Conservation (phyloP, 202 grass and related monocot genomes). For the Saccharum hybrid region DNA sequence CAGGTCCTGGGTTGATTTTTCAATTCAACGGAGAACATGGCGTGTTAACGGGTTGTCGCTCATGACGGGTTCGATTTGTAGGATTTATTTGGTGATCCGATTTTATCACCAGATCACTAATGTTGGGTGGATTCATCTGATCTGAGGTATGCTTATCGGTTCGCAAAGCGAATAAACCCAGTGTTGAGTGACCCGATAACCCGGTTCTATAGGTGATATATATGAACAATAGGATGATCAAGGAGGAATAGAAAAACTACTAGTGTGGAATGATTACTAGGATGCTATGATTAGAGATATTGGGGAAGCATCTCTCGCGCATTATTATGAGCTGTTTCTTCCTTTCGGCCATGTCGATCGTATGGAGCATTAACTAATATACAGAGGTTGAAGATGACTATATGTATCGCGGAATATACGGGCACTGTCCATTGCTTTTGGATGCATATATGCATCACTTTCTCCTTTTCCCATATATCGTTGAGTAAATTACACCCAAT, state of each 20-base stretch:
- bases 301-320: constrained; percentile 40
- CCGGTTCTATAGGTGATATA: not conserved
- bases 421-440: constrained; percentile 39
- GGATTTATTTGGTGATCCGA: not conserved
- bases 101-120: not conserved
- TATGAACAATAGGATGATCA: constrained; percentile 23
- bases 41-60: constrained; percentile 33
- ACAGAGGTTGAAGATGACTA: not conserved
- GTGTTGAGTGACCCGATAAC: not conserved
- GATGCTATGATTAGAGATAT: constrained; percentile 33
- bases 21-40: constrained; percentile 40
- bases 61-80: not conserved
- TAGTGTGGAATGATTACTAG: constrained; percentile 40
- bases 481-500: constrained; percentile 5
- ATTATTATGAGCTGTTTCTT: constrained; percentile 40
- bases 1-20: constrained; percentile 25
- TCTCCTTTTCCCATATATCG: not conserved
- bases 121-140: not conserved
- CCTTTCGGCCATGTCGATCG: constrained; percentile 46
- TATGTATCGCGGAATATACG: constrained; percentile 34
- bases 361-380: constrained; percentile 16
- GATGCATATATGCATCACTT: not conserved
- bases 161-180: not conserved
- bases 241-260: constrained; percentile 35
- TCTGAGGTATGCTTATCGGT: not conserved